A percentile compares a stretch with the other conserved stretches of the same genome.
Evolutionary conservation across 2,329 filamentous ascomycete species (phyloP).

Genomic region (Cladosporium sp.): DNA sequence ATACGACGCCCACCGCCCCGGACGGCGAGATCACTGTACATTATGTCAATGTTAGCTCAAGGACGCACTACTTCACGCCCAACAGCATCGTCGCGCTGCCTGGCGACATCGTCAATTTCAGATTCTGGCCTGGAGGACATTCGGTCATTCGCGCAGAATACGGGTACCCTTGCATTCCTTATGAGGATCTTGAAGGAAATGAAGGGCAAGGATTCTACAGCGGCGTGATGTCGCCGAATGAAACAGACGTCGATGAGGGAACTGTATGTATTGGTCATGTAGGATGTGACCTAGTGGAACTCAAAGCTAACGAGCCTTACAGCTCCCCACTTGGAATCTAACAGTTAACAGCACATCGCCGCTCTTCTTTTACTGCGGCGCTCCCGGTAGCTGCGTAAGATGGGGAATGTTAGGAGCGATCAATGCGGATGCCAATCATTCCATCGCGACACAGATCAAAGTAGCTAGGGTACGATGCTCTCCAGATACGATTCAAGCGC

Average conservation of each 20-base stretch:
- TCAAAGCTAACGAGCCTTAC: neutral
- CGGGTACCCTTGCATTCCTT: constrained; percentile 37
- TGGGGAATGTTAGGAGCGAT: constrained; percentile 73
- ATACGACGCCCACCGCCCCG: constrained; percentile 5
- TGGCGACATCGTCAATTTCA: constrained; percentile 40
- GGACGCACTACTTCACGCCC: constrained; percentile 34
- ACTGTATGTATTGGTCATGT: too few relatives aligned
- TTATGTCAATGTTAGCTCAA: constrained; percentile 35
- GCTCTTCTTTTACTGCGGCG: constrained; percentile 69
- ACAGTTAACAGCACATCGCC: constrained; percentile 59
- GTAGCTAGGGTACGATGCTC: constrained; percentile 15
- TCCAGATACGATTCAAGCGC: neutral
- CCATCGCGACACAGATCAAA: constrained; percentile 27
- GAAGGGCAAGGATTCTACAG: constrained; percentile 21
- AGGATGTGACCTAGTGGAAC: too few relatives aligned
- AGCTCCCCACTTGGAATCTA: constrained; percentile 27
- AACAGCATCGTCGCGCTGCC: constrained; percentile 33
- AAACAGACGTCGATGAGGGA: neutral
- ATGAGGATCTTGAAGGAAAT: constrained; percentile 20
- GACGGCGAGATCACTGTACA: constrained; percentile 25
- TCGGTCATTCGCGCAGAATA: constrained; percentile 40
- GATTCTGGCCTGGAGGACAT: constrained; percentile 40
- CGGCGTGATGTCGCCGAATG: neutral
- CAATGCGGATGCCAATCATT: constrained; percentile 49
- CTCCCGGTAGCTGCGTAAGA: constrained; percentile 58